Evolutionary conservation across 495 filamentous ascomycete species (phyloP), one percentile per base, ranked within the genome.

Genomic region (Daldinia loculata): DNA sequence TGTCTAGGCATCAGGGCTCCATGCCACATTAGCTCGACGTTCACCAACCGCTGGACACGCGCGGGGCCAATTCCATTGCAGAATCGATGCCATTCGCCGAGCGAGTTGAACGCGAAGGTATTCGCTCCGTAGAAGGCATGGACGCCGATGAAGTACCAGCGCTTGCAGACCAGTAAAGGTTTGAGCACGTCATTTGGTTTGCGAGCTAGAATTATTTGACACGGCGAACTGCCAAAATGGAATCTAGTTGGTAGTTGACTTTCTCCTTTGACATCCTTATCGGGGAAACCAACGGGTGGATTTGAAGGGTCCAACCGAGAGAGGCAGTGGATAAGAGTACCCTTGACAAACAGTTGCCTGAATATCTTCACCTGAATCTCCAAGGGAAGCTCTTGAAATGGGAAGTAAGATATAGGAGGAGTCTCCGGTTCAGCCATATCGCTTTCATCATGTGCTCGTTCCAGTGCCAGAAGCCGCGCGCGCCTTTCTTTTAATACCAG

Each of bases 81-180:
- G 56, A 84, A 84, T 3, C 80, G 76, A 7, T 70, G 67, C 27
- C 79, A 76, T 56, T 84, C 81, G 4, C 82, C 82, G 0, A 84
- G 71, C 2, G 76, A 79, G 9, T 80, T 83, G 53, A 84, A 83
- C 0, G 80, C 80, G 24, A 84, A 84, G 0, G 81, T 82, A 57
- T 84, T 84, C 0, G 76, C 53, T 17, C 80, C 81, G 17, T 83
- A 83, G 55, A 83, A 84, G 9, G 74, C 69, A 48, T 83, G 80
- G 0, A 69, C 66, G 4, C 75, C 77, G 6, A 80, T 67, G 29
- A 72, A 82, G 24, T 60, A 62, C 71, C 79, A 80, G 0, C 78
- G 66, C 48, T 74, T 79, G 55, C 60, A 76, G 0, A 83, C 81
- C 0, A 71, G 29, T 0, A 84, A 63, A 1, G 74, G 26, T 0